Evolutionary conservation across 768 basidiomycete genomes (phyloP), one percentile per base, ranked within the genome.

Genomic region (Lyophyllum atratum): DNA sequence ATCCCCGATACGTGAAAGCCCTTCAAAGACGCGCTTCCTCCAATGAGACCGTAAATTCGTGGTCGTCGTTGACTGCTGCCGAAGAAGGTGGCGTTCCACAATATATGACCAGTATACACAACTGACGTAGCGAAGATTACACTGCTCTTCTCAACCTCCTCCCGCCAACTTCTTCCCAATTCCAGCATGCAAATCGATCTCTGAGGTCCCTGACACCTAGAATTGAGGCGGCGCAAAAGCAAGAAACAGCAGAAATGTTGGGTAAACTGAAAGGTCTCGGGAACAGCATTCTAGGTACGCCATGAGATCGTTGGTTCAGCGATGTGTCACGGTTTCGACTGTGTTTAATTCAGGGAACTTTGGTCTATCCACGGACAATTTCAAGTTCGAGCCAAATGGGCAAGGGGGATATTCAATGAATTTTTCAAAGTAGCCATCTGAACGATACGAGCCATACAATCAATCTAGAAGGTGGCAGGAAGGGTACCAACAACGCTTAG

Each of bases 351-450:
- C 62, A 95, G 93, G 93, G 3, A 92, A 90, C 58, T 98, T 98
- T 67, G 96, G 97, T 17, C 71, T 98, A 60, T 94, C 90, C 14
- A 98, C 95, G 0, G 88, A 98, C 68, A 98, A 96, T 74, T 98
- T 98, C 82, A 90, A 98, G 74, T 93, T 99, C 66, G 87, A 87
- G 58, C 93, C 93, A 17, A 95, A 96, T 61, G 92, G 89, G 6
- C 87, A 94, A 59, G 96, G 96, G n/a, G 94, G 96, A 0, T 98
- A 98, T 75, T 91, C 90, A 0, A 85, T 98, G 83, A 91, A 92
- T 65, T 97, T 98, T 68, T 76, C 75, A 44, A 81, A 70, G 64
- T 87, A 79, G 52, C 28, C 28, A n/a, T n/a, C n/a, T n/a, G n/a
- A n/a, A n/a, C n/a, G n/a, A n/a, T n/a, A n/a, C n/a, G n/a, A n/a